Conservation (phyloP, 1,284 basidiomycete genomes). For the Pyrrhoderma lamaoense region DNA sequence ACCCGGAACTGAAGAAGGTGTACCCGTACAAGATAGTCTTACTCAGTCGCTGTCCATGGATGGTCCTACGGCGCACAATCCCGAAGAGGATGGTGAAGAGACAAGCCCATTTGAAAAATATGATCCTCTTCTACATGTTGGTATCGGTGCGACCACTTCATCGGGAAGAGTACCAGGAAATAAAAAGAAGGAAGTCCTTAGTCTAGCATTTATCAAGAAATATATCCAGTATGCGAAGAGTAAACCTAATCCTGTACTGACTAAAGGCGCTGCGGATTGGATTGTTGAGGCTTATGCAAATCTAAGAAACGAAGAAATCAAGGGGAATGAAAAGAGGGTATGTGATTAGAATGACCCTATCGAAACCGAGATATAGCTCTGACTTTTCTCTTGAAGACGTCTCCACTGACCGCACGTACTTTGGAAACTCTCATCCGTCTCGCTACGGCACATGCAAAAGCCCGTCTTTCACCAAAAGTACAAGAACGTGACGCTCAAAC, state of each 20-base stretch:
- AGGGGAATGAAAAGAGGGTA: slow-evolving; percentile 86
- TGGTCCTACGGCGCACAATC: slow-evolving; percentile 51
- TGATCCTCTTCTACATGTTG: slow-evolving; percentile 92
- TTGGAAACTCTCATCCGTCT: slow-evolving; percentile 98
- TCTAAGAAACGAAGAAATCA: slow-evolving; percentile 88
- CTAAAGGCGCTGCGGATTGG: slow-evolving; percentile 90
- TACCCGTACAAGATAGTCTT: slow-evolving; percentile 83
- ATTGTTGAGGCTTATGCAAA: slow-evolving; percentile 92
- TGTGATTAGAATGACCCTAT: slow-evolving; percentile 24
- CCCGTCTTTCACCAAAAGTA: slow-evolving; percentile 81
- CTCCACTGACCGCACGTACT: slow-evolving; percentile 96
- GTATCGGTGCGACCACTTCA: slow-evolving; percentile 44
- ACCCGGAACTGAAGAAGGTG: slow-evolving; percentile 93
- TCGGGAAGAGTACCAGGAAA: slow-evolving; percentile 50
- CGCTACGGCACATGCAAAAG: slow-evolving; percentile 96
- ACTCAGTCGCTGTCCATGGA: slow-evolving; percentile 85
- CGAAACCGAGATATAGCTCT: slow-evolving; percentile 10
- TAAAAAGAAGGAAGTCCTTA: slow-evolving; percentile 80
- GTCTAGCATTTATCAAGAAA: slow-evolving; percentile 95
- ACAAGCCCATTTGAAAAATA: slow-evolving; percentile 92
- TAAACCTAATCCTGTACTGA: slow-evolving; percentile 77
- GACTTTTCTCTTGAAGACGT: slow-evolving; percentile 61
- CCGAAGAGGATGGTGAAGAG: slow-evolving; percentile 53
- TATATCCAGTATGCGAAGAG: slow-evolving; percentile 98
- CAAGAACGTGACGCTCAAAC: slow-evolving; percentile 82